Conservation (phyloP, 768 basidiomycete genomes). For the Auricularia cornea region DNA sequence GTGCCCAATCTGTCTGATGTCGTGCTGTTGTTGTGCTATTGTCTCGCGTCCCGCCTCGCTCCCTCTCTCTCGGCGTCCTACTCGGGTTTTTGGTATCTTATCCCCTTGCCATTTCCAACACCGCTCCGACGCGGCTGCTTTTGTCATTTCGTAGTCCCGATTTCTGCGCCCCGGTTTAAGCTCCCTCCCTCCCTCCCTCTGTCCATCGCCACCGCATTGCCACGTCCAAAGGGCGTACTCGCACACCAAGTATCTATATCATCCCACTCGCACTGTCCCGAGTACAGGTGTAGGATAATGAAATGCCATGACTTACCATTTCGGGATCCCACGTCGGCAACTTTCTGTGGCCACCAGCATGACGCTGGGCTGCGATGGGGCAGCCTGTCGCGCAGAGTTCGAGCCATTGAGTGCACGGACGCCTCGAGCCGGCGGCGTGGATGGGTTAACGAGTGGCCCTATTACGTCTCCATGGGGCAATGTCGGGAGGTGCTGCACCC, state of each 20-base stretch:
- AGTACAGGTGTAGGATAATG: neutral
- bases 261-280: neutral
- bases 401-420: too few relatives aligned
- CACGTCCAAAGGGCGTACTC: neutral
- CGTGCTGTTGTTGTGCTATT: constrained; percentile 1
- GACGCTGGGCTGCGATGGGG: too few relatives aligned
- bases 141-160: too few relatives aligned
- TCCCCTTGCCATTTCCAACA: neutral
- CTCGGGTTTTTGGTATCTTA: neutral
- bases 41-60: neutral
- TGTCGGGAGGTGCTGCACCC: too few relatives aligned
- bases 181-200: neutral
- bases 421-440: too few relatives aligned
- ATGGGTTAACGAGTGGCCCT: too few relatives aligned
- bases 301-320: neutral
- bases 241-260: neutral
- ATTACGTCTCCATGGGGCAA: too few relatives aligned
- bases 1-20: neutral
- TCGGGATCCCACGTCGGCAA: neutral
- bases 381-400: too few relatives aligned
- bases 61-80: neutral
- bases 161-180: neutral
- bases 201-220: neutral
- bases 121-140: too few relatives aligned
- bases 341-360: neutral